Evolutionary conservation across 495 filamentous ascomycete genomes (phyloP), one percentile per base, ranked within the genome.

Genomic region (Arthonia radiata): DNA sequence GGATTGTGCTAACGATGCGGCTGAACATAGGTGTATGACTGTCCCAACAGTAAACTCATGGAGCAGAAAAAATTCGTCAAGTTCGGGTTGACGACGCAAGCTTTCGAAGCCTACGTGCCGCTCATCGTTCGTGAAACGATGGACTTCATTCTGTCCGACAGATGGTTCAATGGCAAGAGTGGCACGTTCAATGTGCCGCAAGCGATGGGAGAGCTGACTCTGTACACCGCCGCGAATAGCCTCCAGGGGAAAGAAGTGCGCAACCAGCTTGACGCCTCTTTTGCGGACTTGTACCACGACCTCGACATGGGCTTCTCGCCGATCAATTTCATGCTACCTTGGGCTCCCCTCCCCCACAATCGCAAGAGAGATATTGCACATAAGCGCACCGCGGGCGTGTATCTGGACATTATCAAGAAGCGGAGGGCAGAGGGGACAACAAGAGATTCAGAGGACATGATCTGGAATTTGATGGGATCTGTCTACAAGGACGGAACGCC

Each of bases 51-150:
- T 26, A 81, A 82, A 46, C 54, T 81, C 29, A 78, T 81, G 64
- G 71, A 80, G 44, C 73, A 80, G 44, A 80, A 80, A 50, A 70
- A 67, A 71, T 81, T 89, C 45, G 69, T 83, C 61, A 83, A 89
- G 46, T 61, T 77, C 40, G 77, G 76, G 24, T 67, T 89, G 25
- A 77, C 75, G 16, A 65, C 64, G 21, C 57, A 70, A 30, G 74
- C 75, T 18, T 73, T 89, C 44, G 61, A 63, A 33, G 62, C 64
- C 15, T 79, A 83, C 37, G 76, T 81, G 2, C 70, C 67, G 26
- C 61, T 81, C 26, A 82, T 89, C 40, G 59, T 64, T 36, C 59
- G 70, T 33, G 77, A 89, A 47, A 70, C 79, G 21, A 49, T 59
- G 14, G 60, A 56, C 44, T 80, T 69, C 48, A 42, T 79, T 45